Evolutionary conservation across 768 basidiomycete species (phyloP).

Genomic region (Cystofilobasidium bisporidii): DNA sequence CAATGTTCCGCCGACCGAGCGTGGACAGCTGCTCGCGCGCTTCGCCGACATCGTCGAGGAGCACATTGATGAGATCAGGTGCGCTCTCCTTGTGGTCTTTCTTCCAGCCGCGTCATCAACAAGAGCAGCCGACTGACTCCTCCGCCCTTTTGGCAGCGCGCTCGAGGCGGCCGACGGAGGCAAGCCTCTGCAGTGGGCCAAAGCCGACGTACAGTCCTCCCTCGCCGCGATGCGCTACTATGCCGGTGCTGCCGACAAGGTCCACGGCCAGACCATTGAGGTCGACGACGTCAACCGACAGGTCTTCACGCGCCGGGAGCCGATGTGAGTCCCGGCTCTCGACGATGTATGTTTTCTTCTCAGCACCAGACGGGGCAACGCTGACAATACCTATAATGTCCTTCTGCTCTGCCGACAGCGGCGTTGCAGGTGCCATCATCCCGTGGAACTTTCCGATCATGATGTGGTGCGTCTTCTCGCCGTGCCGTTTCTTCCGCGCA

Average conservation of each 20-base stretch:
- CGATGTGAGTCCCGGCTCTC: constrained; percentile 61
- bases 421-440: constrained; percentile 36
- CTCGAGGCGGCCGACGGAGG: constrained; percentile 18
- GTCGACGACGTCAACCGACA: constrained; percentile 62
- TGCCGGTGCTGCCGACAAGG: constrained; percentile 65
- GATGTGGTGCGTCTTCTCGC: constrained; percentile 26
- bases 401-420: constrained; percentile 34
- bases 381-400: too few species aligned
- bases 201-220: not conserved
- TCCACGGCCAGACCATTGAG: constrained; percentile 75
- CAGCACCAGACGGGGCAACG: too few species aligned
- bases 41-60: constrained; percentile 5
- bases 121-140: not conserved
- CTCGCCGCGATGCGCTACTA: not conserved
- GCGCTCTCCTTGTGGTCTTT: not conserved
- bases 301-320: constrained; percentile 78
- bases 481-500: too few species aligned
- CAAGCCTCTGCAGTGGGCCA: constrained; percentile 9
- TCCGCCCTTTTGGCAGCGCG: not conserved
- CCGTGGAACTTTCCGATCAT: constrained; percentile 55
- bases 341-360: too few species aligned
- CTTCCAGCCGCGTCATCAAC: not conserved
- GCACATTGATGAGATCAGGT: constrained; percentile 49
- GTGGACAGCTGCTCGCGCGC: constrained; percentile 39
- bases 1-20: constrained; percentile 45